Conservation (phyloP, 495 filamentous ascomycete species). For the Trichoderma reesei region DNA sequence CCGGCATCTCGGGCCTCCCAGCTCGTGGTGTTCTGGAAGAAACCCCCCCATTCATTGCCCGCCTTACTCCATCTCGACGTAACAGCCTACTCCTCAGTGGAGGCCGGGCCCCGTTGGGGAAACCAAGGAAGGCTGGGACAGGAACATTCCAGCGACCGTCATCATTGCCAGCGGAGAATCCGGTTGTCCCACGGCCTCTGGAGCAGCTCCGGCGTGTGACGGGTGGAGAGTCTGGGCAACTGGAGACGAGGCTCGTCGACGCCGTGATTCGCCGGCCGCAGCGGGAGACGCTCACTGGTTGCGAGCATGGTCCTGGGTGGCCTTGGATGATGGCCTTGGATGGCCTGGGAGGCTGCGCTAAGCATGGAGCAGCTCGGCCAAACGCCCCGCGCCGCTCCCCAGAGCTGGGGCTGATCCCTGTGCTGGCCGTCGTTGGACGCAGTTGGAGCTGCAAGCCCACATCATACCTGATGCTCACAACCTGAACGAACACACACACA, state of each 20-base stretch:
- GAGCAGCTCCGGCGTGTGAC: not conserved
- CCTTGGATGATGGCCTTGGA: too few relatives aligned
- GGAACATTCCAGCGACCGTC: not conserved
- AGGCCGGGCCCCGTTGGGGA: not conserved
- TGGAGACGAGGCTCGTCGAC: not conserved
- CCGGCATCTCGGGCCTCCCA: not conserved
- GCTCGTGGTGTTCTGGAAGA: not conserved
- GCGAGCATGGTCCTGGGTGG: not conserved
- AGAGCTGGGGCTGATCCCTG: slow-evolving; percentile 8
- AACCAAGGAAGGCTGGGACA: not conserved
- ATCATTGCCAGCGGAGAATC: not conserved
- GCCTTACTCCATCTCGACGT: not conserved
- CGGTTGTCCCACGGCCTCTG: not conserved
- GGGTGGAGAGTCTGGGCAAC: not conserved
- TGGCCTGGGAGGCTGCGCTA: not conserved
- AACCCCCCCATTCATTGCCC: not conserved
- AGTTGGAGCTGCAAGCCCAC: too few relatives aligned
- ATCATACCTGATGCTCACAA: not conserved
- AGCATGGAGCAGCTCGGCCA: slow-evolving; percentile 6
- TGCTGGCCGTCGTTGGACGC: not conserved
- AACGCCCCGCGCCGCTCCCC: slow-evolving; percentile 8
- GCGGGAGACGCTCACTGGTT: slow-evolving; percentile 5
- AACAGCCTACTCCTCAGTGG: slow-evolving; percentile 1
- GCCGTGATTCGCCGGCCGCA: not conserved
- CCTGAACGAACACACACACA: not conserved